phyloP scores from a whole-genome alignment of 805 yeast species.

The Yarrowia sp. region DNA sequence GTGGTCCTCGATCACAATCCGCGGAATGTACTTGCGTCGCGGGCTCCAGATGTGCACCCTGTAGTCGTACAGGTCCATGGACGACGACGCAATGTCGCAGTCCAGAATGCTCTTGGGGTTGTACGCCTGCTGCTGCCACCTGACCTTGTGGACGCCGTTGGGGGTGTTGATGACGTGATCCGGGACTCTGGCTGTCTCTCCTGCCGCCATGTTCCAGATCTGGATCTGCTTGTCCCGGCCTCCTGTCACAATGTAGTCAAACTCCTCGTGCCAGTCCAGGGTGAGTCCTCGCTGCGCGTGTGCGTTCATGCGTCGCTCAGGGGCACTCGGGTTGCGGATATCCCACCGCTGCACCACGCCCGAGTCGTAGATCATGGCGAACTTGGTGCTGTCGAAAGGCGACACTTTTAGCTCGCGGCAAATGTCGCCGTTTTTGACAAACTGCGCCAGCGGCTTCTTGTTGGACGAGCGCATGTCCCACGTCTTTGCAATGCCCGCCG shows the following conservation, averaged over 20 bases:
- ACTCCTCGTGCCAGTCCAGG: slow-evolving; percentile 81
- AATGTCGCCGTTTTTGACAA: slow-evolving; percentile 69
- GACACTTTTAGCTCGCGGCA: slow-evolving; percentile 55
- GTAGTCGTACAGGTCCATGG: slow-evolving; percentile 60
- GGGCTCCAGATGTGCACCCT: slow-evolving; percentile 69
- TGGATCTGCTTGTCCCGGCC: slow-evolving; percentile 86
- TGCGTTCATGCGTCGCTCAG: slow-evolving; percentile 75
- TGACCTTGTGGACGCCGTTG: slow-evolving; percentile 72
- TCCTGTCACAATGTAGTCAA: slow-evolving; percentile 81
- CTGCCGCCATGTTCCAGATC: slow-evolving; percentile 61
- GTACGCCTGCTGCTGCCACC: slow-evolving; percentile 48
- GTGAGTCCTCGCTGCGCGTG: slow-evolving; percentile 90
- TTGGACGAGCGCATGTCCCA: slow-evolving; percentile 77
- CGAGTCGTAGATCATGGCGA: slow-evolving; percentile 82
- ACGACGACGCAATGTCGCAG: slow-evolving; percentile 62
- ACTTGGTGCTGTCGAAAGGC: slow-evolving; percentile 52
- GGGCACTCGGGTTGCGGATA: slow-evolving; percentile 58
- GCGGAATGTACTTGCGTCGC: slow-evolving; percentile 70
- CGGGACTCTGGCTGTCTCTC: slow-evolving; percentile 47
- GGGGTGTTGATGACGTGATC: slow-evolving; percentile 71
- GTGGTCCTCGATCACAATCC: slow-evolving; percentile 51
- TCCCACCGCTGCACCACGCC: slow-evolving; percentile 90
- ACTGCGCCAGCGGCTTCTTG: slow-evolving; percentile 48
- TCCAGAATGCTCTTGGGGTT: slow-evolving; percentile 26
- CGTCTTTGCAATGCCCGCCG: slow-evolving; percentile 69